Evolutionary conservation across 164 flowering plant genomes (phyloP).

Genomic region (Warburgia ugandensis): DNA sequence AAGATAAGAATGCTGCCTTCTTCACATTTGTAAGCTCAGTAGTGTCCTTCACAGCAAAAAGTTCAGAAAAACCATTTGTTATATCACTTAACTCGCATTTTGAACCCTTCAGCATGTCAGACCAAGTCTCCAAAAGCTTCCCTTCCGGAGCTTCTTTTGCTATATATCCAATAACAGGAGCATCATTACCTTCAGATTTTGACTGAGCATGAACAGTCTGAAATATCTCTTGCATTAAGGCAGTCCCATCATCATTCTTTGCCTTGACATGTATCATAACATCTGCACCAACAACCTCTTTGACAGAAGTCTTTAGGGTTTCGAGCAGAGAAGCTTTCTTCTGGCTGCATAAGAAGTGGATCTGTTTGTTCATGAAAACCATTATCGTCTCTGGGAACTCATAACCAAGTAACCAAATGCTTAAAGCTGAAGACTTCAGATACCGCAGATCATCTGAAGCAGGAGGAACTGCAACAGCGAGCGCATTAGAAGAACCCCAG

Average conservation of each 20-base stretch:
- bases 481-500: constrained; percentile 49
- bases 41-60: constrained; percentile 62
- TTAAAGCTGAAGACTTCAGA: constrained; percentile 66
- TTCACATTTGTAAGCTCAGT: constrained; percentile 52
- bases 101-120: constrained; percentile 39
- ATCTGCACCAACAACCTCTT: constrained; percentile 39
- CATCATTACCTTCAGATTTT: constrained; percentile 16
- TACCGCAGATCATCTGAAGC: constrained; percentile 65
- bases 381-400: constrained; percentile 87
- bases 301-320: constrained; percentile 40
- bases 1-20: constrained; percentile 58
- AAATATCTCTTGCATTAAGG: constrained; percentile 38
- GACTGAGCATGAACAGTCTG: constrained; percentile 25
- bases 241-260: constrained; percentile 52
- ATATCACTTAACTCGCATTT: constrained; percentile 41
- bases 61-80: constrained; percentile 57
- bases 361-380: constrained; percentile 55
- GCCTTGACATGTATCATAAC: constrained; percentile 67
- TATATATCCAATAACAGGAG: constrained; percentile 51
- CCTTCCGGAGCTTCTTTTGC: constrained; percentile 76
- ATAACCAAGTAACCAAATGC: constrained; percentile 71
- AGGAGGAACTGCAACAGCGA: constrained; percentile 71
- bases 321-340: constrained; percentile 68
- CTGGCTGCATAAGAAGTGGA: constrained; percentile 66
- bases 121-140: constrained; percentile 62